These are phyloP conservation scores for Pseudogymnoascus sp. DNA, from an alignment of 2,329 filamentous ascomycete species.

Conservation along the genomic window DNA sequence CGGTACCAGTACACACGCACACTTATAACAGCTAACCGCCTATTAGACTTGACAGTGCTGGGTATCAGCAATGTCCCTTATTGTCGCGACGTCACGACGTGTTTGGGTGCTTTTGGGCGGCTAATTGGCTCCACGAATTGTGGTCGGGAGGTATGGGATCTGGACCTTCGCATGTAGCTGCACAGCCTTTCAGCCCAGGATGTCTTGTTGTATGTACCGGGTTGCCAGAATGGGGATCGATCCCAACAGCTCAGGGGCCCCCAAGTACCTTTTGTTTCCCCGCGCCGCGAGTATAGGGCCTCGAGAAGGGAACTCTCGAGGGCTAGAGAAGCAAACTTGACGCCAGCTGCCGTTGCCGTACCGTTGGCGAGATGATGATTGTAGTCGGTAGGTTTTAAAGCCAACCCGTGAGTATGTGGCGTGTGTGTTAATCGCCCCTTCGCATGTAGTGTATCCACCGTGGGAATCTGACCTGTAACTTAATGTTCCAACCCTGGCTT, in stretches of 20 bases:
- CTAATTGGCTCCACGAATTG: neutral
- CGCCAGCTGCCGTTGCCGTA: neutral
- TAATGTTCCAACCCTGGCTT: neutral
- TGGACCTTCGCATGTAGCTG: neutral
- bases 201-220: neutral
- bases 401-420: neutral
- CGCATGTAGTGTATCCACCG: neutral
- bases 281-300: neutral
- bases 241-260: neutral
- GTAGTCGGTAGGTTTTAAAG: neutral
- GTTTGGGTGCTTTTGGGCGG: slow-evolving; percentile 1
- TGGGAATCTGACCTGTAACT: slow-evolving; percentile 1
- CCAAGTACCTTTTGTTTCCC: neutral
- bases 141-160: neutral
- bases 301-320: neutral
- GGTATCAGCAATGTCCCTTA: slow-evolving; percentile 1
- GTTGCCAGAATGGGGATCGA: slow-evolving; percentile 9
- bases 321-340: slow-evolving; percentile 2
- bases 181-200: slow-evolving; percentile 6
- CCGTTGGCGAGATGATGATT: neutral
- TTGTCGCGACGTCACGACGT: slow-evolving; percentile 4
- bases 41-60: neutral
- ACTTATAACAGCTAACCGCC: neutral
- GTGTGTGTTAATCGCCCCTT: neutral
- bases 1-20: neutral